Conservation (phyloP, 129 eudicot species). For the Flaveria linearis region DNA sequence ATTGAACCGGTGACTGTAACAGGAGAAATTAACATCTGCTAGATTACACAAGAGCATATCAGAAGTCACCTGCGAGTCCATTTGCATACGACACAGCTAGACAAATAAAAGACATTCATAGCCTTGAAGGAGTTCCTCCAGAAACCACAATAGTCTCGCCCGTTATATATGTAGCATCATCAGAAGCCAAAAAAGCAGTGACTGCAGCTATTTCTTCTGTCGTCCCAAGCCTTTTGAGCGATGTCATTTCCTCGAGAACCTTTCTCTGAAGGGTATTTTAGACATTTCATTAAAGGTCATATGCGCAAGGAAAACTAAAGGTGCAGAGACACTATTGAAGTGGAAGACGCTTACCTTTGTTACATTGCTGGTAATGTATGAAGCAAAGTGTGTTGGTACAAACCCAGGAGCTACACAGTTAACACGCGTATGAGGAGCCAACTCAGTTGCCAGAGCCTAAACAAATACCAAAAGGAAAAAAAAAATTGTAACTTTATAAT, state of each 20-base stretch:
- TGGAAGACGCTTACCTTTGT: constrained; percentile 47
- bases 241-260: constrained; percentile 52
- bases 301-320: not conserved
- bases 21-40: no score
- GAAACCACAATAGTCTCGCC: constrained; percentile 93
- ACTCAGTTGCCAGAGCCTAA: constrained; percentile 91
- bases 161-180: constrained; percentile 91
- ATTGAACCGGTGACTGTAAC: no score
- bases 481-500: not conserved
- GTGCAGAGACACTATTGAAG: not conserved
- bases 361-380: constrained; percentile 44
- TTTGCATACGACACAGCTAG: not conserved
- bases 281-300: not conserved
- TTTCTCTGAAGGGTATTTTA: constrained; percentile 47
- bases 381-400: constrained; percentile 88
- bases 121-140: constrained; percentile 86
- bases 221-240: constrained; percentile 81
- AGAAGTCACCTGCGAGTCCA: not conserved
- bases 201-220: constrained; percentile 92
- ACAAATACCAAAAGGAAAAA: not conserved
- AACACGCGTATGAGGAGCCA: constrained; percentile 86
- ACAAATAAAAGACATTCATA: constrained; percentile 29
- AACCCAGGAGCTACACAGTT: constrained; percentile 95
- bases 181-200: constrained; percentile 88
- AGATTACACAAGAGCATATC: no score